Base-by-base conservation (phyloP, 805 yeast species). In the Priceomyces medius region DNA sequence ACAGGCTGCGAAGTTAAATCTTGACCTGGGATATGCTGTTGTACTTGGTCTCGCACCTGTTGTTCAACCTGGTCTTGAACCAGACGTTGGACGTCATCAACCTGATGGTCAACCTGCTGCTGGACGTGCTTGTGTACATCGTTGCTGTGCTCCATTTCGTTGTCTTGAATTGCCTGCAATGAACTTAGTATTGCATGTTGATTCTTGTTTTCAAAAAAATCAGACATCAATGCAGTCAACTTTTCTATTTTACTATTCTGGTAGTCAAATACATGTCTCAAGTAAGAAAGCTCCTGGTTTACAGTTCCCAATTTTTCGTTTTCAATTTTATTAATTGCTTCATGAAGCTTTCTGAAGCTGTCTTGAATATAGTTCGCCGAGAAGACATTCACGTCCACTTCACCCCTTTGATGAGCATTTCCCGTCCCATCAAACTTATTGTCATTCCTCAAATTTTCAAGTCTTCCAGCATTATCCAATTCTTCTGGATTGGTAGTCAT, bases 161-260 rank as follows among this genome's bases (percentile, higher is more conserved):
- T 45, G 32, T 47, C 54, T 40, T 61, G 68, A 12, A 64, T 48
- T 14, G 54, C 54, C 41, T 59, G 67, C 6, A 68, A 53, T 37
- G 60, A 58, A 28, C 54, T 53, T 13, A 60, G 54, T 14, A 66
- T 54, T n/a, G 54, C 58, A 24, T 47, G 49, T 36, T 45, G 50
- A 34, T 55, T 57, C 31, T 58, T 56, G 49, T 61, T 60, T 37
- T 59, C 63, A 31, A 64, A 48, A 42, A 60, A 48, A 10, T 67
- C 71, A 19, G 59, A 50, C 35, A 68, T 56, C 36, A 66, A 50
- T 35, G 46, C 50, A 24, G 69, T 55, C 42, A 69, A 53, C 50
- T 69, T 68, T 35, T 68, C 73, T 35, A 69, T 60, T 48, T 65
- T 66, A 41, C 47, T 53, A 50, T 57, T 59, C 45, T 68, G 74